Evolutionary conservation across 1,284 basidiomycete species (phyloP), one percentile per base, ranked within the genome.

Genomic region (Melampsora larici-populina): DNA sequence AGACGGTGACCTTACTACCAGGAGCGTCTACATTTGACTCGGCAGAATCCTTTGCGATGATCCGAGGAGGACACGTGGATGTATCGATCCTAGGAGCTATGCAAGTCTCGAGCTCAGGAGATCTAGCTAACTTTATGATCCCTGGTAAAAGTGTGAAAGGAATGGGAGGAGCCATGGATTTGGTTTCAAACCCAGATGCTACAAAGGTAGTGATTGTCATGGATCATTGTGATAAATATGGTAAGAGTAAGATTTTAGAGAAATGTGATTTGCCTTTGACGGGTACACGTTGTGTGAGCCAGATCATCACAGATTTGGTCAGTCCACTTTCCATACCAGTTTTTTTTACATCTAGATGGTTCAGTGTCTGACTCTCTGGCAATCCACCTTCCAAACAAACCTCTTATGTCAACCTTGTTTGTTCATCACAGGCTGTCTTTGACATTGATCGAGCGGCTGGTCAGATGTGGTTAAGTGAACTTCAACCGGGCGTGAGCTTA

Each of bases 111-210:
- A 89, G 91, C 81, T 89, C 89, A 29, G 96, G 95, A 78, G 94
- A 98, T 83, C 91, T 98, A 79, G 95, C 96, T 70, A 98, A 98
- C 86, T 98, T 93, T 84, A 97, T 97, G 94, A 93, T 97, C 81
- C 94, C 94, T 18, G 92, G 93, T 43, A 94, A 26, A 80, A 90
- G 82, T 81, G 82, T 84, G 58, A 83, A 84, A 74, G 92, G 92
- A 68, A 94, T 97, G 83, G 94, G 94, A 40, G 94, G 95, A 78
- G 94, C 94, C 0, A 97, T 97, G 93, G 94, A 96, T 83, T 89
- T 95, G 71, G 93, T 95, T 76, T 94, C 92, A 64, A 94, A 94
- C 85, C 93, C 93, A 1, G 92, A 94, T 83, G 89, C 90, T 85
- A 95, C 93, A 67, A 93, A 91, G 84, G 85, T 86, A 79, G 92